Evolutionary conservation across 2,329 filamentous ascomycete genomes (phyloP).

Genomic region (Botrytis deweyae): DNA sequence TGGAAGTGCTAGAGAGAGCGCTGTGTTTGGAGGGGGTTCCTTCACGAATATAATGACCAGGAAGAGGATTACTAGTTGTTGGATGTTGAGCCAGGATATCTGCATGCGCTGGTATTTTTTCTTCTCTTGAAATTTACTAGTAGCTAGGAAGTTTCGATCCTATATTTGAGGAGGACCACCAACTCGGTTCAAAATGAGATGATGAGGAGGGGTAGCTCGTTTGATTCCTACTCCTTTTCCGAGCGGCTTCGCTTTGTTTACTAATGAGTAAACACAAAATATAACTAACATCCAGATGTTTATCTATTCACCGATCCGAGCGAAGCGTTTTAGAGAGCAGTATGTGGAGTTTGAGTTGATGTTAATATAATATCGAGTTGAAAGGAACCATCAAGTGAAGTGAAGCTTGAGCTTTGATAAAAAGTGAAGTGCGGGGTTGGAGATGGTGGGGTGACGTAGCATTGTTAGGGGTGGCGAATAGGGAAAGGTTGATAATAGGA

Average conservation of each 20-base stretch:
- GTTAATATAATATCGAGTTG: neutral
- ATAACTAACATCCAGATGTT: neutral
- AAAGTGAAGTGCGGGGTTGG: conserved; percentile 8
- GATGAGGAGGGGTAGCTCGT: neutral
- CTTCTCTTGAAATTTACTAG: neutral
- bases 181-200: neutral
- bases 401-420: conserved; percentile 12
- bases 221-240: neutral
- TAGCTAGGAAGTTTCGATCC: neutral
- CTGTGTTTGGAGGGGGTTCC: neutral
- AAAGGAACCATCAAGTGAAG: neutral
- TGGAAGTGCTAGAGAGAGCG: neutral
- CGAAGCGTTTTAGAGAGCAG: neutral
- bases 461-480: neutral
- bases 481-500: neutral
- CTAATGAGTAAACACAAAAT: neutral
- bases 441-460: neutral
- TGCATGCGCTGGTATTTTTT: neutral
- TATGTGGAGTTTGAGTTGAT: neutral
- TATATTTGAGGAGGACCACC: neutral
- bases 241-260: neutral
- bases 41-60: neutral
- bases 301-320: neutral
- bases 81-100: neutral
- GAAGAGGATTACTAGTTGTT: neutral